A percentile compares a stretch with the other conserved stretches of the same genome.
Evolutionary conservation across 768 basidiomycete species (phyloP).

Genomic region (Lactarius hengduanensis): DNA sequence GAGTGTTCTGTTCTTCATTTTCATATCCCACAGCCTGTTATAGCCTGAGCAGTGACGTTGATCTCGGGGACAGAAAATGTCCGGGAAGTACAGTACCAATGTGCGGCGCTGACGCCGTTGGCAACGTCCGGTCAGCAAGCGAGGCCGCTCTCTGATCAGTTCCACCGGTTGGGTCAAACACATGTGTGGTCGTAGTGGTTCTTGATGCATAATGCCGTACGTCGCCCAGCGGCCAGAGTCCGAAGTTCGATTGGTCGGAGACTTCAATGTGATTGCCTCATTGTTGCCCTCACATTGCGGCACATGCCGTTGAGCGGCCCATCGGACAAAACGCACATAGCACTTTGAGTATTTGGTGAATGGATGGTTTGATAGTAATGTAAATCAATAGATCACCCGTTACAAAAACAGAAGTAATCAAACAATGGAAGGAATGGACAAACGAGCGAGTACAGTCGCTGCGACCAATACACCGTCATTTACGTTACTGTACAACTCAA

Average conservation of each 20-base stretch:
- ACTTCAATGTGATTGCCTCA: background rate
- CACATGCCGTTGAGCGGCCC: background rate
- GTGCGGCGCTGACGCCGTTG: background rate
- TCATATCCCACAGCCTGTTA: background rate
- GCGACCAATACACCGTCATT: background rate
- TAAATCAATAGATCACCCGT: background rate
- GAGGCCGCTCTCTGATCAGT: background rate
- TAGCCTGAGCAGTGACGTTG: background rate
- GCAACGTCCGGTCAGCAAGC: background rate
- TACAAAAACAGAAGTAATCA: background rate
- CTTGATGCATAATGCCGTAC: constrained; percentile 1
- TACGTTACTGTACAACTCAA: constrained; percentile 5
- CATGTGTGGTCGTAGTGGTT: background rate
- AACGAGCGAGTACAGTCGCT: too few relatives aligned
- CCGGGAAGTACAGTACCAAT: background rate
- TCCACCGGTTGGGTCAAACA: background rate
- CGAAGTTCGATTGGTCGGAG: background rate
- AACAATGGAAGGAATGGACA: background rate
- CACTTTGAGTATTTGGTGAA: background rate
- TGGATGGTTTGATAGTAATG: background rate
- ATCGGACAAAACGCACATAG: background rate
- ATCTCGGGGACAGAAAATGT: background rate
- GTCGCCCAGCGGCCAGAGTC: background rate
- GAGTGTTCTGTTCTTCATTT: background rate
- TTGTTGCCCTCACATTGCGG: background rate